phyloP scores from a whole-genome alignment of 2,329 filamentous ascomycete genomes.

The Phaeosphaeria sp. region DNA sequence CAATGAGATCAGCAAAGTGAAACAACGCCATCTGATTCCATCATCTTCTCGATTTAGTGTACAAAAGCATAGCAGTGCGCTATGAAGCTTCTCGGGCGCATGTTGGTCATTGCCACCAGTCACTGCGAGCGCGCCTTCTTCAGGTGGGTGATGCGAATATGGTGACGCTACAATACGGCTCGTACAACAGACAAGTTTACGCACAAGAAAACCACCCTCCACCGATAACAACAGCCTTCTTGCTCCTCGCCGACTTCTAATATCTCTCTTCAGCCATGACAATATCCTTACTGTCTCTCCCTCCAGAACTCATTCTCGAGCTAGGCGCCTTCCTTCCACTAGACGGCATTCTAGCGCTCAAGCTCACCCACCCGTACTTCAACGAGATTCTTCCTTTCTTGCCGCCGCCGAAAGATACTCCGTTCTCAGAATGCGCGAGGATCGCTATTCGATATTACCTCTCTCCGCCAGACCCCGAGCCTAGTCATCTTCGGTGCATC shows the following conservation, averaged over 20 bases:
- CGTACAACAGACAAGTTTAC: not conserved
- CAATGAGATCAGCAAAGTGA: not conserved
- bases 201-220: not conserved
- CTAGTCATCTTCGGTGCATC: slow-evolving; percentile 34
- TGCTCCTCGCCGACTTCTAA: not conserved
- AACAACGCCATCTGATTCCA: slow-evolving; percentile 1
- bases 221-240: not conserved
- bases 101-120: not conserved
- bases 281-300: slow-evolving; percentile 37
- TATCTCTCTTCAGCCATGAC: not conserved
- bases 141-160: not conserved
- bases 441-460: slow-evolving; percentile 40
- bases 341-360: slow-evolving; percentile 48
- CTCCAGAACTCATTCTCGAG: slow-evolving; percentile 50
- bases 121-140: not conserved
- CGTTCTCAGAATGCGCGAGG: slow-evolving; percentile 34
- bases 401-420: slow-evolving; percentile 15
- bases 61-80: not conserved
- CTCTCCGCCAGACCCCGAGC: slow-evolving; percentile 10
- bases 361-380: slow-evolving; percentile 43
- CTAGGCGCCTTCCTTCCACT: slow-evolving; percentile 45
- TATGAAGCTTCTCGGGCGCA: not conserved
- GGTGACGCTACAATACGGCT: not conserved
- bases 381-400: slow-evolving; percentile 33
- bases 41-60: not conserved